Evolutionary conservation across 257 asterid species (phyloP), one percentile per base, ranked within the genome.

Genomic region (Buddleja alternifolia): DNA sequence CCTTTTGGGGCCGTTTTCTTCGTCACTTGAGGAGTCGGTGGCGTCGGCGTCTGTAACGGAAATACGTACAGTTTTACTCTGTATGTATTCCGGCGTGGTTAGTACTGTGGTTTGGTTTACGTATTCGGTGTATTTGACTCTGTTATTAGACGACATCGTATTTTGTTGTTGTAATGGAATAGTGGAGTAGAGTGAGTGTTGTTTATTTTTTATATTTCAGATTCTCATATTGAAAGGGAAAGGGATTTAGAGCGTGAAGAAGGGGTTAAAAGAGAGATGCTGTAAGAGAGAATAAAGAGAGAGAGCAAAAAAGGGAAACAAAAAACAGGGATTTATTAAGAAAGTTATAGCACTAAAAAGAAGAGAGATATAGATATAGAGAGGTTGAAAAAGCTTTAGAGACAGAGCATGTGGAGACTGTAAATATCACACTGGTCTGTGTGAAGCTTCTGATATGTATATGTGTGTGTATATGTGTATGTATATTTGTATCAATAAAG

Each of bases 1-100:
- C 59, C 95, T 79, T 4, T 16, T 78, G 2, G 84, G 83, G 7
- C 19, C 7, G 36, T 45, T 87, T 3, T 70, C 84, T n/a, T 88
- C 98, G 48, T 93, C 98, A 41, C 89, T 66, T 58, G 97, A 90
- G 48, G 95, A 88, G 64, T 93, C 98, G 3, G 98, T 93, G 11
- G 97, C 96, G 78, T 93, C 89, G 32, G 85, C 80, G 68, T 93
- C 98, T 19, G 90, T 88, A 24, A 93, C 90, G 50, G 90, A 70
- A 10, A 88, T 62, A 52, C 95, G 78, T 7, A 93, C 74, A 0
- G 83, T 76, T 65, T 67, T 78, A 4, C n/a, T n/a, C n/a, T n/a
- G n/a, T n/a, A n/a, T n/a, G n/a, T 73, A 55, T 52, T 56, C 77
- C 70, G 70, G 73, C 59, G 8, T 10, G 65, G 72, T 66, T 14